These are phyloP conservation scores for Porogramme epimiltina DNA, from an alignment of 1,284 basidiomycete species.

Conservation along the genomic window DNA sequence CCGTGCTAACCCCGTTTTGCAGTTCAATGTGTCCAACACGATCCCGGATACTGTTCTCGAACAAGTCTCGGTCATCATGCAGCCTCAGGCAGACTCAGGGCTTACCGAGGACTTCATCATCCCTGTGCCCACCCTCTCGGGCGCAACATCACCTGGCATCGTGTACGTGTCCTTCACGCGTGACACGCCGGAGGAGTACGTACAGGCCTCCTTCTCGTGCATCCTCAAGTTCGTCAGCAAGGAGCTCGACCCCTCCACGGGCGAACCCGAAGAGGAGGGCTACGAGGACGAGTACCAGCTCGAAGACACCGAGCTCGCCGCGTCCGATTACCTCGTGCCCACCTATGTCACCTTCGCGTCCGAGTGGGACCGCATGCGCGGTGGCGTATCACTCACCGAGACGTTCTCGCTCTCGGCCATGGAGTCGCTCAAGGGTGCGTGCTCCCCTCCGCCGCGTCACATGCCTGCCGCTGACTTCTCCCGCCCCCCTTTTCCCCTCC, in stretches of 20 bases:
- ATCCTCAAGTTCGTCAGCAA: conserved; percentile 97
- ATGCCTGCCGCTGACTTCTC: neutral
- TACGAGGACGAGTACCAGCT: conserved; percentile 99
- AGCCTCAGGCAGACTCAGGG: conserved; percentile 73
- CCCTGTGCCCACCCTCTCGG: conserved; percentile 71
- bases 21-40: conserved; percentile 99
- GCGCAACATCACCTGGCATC: conserved; percentile 74
- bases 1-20: neutral
- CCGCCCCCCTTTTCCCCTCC: conserved; percentile 1
- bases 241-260: conserved; percentile 96
- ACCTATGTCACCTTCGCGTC: conserved; percentile 89
- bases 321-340: conserved; percentile 93
- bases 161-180: conserved; percentile 96
- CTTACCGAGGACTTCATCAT: conserved; percentile 97
- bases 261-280: conserved; percentile 96
- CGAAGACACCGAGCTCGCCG: conserved; percentile 93
- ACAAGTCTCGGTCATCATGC: conserved; percentile 94
- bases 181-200: conserved; percentile 75
- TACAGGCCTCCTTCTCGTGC: conserved; percentile 86
- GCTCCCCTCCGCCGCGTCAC: conserved; percentile 6
- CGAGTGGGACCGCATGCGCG: conserved; percentile 93
- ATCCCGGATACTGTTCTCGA: conserved; percentile 97
- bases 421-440: conserved; percentile 89
- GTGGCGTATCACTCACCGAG: conserved; percentile 80
- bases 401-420: conserved; percentile 93